These are phyloP conservation scores for Scheffersomyces ergatensis DNA, from an alignment of 805 yeast genomes.

Conservation along the genomic window DNA sequence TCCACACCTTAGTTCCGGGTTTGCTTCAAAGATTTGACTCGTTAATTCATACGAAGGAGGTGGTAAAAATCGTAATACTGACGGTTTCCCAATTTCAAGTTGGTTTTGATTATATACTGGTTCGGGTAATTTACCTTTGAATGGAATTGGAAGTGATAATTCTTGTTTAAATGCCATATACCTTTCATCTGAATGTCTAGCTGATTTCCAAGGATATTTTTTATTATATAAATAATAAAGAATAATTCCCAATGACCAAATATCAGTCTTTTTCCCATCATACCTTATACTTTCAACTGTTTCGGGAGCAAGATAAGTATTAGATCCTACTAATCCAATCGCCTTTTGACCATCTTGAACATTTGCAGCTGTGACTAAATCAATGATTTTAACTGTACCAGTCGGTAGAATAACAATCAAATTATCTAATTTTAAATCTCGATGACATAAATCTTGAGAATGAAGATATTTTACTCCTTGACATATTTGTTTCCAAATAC, in stretches of 20 bases:
- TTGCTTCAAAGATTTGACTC: constrained; percentile 7
- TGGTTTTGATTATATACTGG: neutral
- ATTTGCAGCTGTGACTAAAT: constrained; percentile 31
- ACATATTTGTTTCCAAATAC: constrained; percentile 42
- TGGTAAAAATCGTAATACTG: constrained; percentile 8
- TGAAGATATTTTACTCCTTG: constrained; percentile 41
- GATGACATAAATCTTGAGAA: constrained; percentile 35
- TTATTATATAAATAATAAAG: constrained; percentile 26
- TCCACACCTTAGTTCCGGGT: constrained; percentile 6
- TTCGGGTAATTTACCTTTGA: neutral
- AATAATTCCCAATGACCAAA: constrained; percentile 52
- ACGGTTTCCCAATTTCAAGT: constrained; percentile 4
- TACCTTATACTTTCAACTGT: constrained; percentile 32
- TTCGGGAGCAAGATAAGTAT: constrained; percentile 48
- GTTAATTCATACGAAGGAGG: constrained; percentile 2
- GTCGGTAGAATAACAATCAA: constrained; percentile 27
- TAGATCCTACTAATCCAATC: constrained; percentile 49
- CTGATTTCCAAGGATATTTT: constrained; percentile 49
- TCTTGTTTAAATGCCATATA: constrained; percentile 9
- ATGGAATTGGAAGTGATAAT: neutral
- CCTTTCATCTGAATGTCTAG: constrained; percentile 27
- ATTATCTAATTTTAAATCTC: constrained; percentile 52
- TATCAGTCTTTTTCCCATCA: constrained; percentile 40
- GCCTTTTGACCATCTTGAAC: constrained; percentile 12
- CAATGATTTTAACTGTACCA: constrained; percentile 43